These are phyloP conservation scores for Pestalotiopsis fici DNA, from an alignment of 2,329 filamentous ascomycete species.

Conservation along the genomic window DNA sequence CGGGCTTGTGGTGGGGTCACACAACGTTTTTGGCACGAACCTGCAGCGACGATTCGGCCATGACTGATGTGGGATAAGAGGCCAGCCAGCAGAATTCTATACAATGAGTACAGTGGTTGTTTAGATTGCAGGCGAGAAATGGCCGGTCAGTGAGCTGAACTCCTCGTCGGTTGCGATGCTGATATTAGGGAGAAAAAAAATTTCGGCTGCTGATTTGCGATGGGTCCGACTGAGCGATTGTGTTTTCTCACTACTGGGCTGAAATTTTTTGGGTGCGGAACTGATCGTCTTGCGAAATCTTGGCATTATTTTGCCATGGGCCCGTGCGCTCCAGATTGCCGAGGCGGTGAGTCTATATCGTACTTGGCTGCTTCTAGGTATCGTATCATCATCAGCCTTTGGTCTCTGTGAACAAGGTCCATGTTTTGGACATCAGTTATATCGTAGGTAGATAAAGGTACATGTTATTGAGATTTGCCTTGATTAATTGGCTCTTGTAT, in stretches of 20 bases:
- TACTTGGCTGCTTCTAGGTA: no score
- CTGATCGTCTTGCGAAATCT: slow-evolving; percentile 8
- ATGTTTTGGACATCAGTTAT: no score
- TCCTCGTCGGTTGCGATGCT: not conserved
- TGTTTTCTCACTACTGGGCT: not conserved
- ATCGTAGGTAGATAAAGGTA: no score
- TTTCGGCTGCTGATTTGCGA: not conserved
- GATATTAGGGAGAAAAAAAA: not conserved
- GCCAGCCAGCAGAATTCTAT: not conserved
- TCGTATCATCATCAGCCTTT: no score
- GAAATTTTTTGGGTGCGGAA: slow-evolving; percentile 11
- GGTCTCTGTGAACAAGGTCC: no score
- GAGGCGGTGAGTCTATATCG: not conserved
- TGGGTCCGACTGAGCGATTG: not conserved
- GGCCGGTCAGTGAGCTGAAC: not conserved
- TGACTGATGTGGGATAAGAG: slow-evolving; percentile 5
- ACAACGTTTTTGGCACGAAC: slow-evolving; percentile 16
- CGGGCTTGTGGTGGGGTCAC: not conserved
- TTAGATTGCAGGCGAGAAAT: not conserved
- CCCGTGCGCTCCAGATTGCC: not conserved
- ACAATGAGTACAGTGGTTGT: not conserved
- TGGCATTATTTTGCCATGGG: slow-evolving; percentile 7
- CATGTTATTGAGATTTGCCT: no score
- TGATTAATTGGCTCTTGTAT: no score
- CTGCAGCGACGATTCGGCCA: slow-evolving; percentile 27